Evolutionary conservation across 2,329 filamentous ascomycete species (phyloP), one percentile per base, ranked within the genome.

Genomic region (Talaromyces pinophilus): DNA sequence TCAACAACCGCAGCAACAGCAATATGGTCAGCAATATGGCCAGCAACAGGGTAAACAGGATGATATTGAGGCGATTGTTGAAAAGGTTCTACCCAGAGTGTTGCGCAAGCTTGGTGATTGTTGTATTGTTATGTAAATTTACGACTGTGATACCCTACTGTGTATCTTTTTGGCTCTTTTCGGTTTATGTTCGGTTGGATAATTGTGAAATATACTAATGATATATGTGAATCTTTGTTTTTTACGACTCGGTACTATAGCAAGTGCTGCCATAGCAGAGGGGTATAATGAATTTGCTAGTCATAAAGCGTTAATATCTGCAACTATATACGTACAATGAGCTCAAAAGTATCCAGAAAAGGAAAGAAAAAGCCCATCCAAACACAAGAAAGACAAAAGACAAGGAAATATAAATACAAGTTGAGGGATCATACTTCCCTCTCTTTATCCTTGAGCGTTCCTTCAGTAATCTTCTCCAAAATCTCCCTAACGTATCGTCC

Each of bases 101-200:
- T 73, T 91, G 69, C 84, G 83, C 73, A 88, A 88, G 79, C 75
- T 92, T 76, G 88, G 87, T 77, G 81, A 80, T 67, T 93, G 90
- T 79, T 93, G 91, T 81, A 81, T 87, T 46, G 86, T 94, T 72
- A 93, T 93, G 91, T 94, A 82, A 81, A 62, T 30, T 46, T 46
- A 30, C 22, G 40, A 25, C 25, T 28, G 30, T 35, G 11, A 44
- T 61, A 54, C 15, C 48, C 28, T 8, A 11, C 33, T n/a, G 46
- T 22, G 35, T 30, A 13, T 64, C 28, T 46, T 38, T 19, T 17
- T 22, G 38, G 30, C 25, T 28, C 19, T 6, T 28, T 50, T 30
- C 30, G 35, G 17, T 6, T 30, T 46, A 1, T 54, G 25, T 55
- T 54, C 2, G 19, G 35, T n/a, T 28, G 57, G 22, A 30, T 60